These are phyloP conservation scores for Colletotrichum musae DNA, from an alignment of 2,329 filamentous ascomycete species.

Conservation along the genomic window DNA sequence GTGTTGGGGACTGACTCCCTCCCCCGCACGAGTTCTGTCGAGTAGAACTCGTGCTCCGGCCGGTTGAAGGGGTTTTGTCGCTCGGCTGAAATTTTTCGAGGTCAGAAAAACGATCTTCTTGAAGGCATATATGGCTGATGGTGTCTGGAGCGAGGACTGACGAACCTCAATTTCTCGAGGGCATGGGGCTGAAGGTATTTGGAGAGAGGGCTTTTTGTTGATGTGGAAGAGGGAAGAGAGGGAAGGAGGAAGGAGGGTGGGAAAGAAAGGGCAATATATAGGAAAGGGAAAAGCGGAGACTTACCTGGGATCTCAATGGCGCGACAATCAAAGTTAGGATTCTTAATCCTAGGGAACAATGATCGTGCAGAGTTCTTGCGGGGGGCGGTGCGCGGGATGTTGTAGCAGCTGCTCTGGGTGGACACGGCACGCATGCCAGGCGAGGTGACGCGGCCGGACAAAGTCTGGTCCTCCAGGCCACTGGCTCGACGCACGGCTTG, in stretches of 20 bases:
- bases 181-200: background rate
- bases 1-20: conserved; percentile 15
- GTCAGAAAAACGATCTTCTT: conserved; percentile 14
- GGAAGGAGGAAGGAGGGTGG: background rate
- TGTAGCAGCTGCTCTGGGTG: conserved; percentile 13
- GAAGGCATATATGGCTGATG: too few relatives aligned
- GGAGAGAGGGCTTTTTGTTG: background rate
- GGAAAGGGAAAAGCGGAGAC: conserved; percentile 4
- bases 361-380: conserved; percentile 30
- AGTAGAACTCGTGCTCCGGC: conserved; percentile 20
- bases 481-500: conserved; percentile 40
- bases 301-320: conserved; percentile 14
- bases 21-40: conserved; percentile 4
- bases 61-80: background rate
- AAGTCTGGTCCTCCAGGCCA: conserved; percentile 42
- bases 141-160: background rate
- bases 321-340: conserved; percentile 13
- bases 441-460: conserved; percentile 29
- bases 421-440: conserved; percentile 13
- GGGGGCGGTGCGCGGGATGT: background rate
- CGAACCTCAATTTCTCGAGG: background rate
- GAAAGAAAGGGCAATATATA: background rate
- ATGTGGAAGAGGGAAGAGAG: background rate
- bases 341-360: conserved; percentile 23
- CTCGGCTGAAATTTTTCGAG: conserved; percentile 1